phyloP scores from a whole-genome alignment of 805 yeast genomes.

The Kockiozyma suomiensis region DNA sequence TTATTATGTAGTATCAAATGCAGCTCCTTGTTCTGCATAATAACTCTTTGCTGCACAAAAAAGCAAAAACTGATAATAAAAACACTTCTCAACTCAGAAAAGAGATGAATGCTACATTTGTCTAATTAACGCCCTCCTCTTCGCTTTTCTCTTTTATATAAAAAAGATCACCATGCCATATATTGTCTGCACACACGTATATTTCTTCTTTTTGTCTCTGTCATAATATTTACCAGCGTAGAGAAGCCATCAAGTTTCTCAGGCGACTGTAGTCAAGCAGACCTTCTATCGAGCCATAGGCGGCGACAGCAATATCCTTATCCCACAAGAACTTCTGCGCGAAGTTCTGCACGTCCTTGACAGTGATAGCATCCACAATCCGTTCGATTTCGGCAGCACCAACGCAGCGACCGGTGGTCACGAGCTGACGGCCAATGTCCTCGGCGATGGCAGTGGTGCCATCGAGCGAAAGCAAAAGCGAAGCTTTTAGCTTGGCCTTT shows the following conservation, averaged over 20 bases:
- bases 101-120: no score
- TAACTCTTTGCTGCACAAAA: no score
- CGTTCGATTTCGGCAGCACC: slow-evolving; percentile 74
- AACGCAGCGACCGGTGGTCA: slow-evolving; percentile 83
- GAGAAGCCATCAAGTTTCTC: slow-evolving; percentile 48
- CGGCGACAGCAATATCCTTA: slow-evolving; percentile 88
- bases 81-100: no score
- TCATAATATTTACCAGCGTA: slow-evolving; percentile 26
- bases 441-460: slow-evolving; percentile 96
- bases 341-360: slow-evolving; percentile 81
- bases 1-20: no score
- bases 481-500: slow-evolving; percentile 91
- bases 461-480: slow-evolving; percentile 83
- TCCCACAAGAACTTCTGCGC: slow-evolving; percentile 77
- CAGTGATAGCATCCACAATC: slow-evolving; percentile 75
- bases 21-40: no score
- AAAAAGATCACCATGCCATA: neutral
- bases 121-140: neutral
- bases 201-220: neutral
- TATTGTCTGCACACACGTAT: neutral
- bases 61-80: no score
- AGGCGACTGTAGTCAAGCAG: slow-evolving; percentile 71
- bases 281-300: slow-evolving; percentile 75
- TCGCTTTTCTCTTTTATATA: neutral
- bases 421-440: slow-evolving; percentile 95